phyloP scores from a whole-genome alignment of 2,329 filamentous ascomycete genomes.

The Didymella pomorum region DNA sequence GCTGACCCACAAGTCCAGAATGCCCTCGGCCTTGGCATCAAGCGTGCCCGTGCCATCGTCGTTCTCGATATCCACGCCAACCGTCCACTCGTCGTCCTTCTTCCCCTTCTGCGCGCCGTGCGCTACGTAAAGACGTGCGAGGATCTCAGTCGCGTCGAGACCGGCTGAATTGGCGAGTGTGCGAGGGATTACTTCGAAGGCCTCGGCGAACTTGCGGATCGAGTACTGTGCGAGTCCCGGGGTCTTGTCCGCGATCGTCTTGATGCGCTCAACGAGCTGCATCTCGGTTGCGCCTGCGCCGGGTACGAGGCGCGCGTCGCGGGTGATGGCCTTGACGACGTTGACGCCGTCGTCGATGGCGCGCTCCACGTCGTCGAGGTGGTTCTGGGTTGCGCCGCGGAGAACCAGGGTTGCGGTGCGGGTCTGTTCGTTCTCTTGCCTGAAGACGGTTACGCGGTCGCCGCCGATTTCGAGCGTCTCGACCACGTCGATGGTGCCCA shows the following conservation, averaged over 20 bases:
- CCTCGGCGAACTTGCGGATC: slow-evolving; percentile 96
- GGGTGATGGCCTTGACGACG: slow-evolving; percentile 97
- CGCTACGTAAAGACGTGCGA: slow-evolving; percentile 90
- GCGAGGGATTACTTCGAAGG: slow-evolving; percentile 95
- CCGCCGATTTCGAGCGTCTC: slow-evolving; percentile 98
- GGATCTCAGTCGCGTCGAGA: slow-evolving; percentile 94
- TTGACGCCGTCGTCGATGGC: slow-evolving; percentile 98
- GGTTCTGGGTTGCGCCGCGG: slow-evolving; percentile 95
- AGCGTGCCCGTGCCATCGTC: slow-evolving; percentile 80
- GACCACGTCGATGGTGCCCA: slow-evolving; percentile 92
- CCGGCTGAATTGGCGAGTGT: slow-evolving; percentile 94
- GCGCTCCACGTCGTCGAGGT: slow-evolving; percentile 95
- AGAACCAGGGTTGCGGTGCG: slow-evolving; percentile 94
- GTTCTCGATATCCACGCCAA: slow-evolving; percentile 95
- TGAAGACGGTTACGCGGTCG: slow-evolving; percentile 97
- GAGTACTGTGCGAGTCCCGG: slow-evolving; percentile 93
- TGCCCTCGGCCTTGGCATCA: slow-evolving; percentile 86
- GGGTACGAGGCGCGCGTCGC: slow-evolving; percentile 87
- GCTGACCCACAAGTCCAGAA: slow-evolving; percentile 87
- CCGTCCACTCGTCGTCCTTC: slow-evolving; percentile 80
- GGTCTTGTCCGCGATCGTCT: slow-evolving; percentile 89
- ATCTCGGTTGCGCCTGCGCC: slow-evolving; percentile 95
- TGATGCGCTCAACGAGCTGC: slow-evolving; percentile 91
- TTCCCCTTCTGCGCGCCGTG: slow-evolving; percentile 69
- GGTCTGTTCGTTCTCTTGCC: slow-evolving; percentile 92